A percentile compares a stretch with the other conserved stretches of the same genome.
Evolutionary conservation across 768 basidiomycete genomes (phyloP).

Genomic region (Mycena filopes): DNA sequence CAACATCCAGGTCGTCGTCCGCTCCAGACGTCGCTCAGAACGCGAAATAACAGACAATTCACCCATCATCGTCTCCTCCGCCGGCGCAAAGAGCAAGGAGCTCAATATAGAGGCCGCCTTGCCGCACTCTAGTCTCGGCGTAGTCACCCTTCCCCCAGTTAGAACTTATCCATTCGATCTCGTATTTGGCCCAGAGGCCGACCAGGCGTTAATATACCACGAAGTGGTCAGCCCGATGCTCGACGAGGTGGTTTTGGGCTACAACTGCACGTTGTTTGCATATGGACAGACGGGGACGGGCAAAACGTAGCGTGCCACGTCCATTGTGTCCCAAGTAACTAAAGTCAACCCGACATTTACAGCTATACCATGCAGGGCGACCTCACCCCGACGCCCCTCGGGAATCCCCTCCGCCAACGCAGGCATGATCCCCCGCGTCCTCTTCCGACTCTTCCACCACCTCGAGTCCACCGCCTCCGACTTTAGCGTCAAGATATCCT

Average conservation of each 20-base stretch:
- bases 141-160: slow-evolving; percentile 78
- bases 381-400: slow-evolving; percentile 81
- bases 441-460: slow-evolving; percentile 91
- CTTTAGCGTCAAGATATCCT: slow-evolving; percentile 94
- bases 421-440: slow-evolving; percentile 94
- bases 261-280: slow-evolving; percentile 97
- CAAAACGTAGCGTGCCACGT: slow-evolving; percentile 84
- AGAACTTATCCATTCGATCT: slow-evolving; percentile 94
- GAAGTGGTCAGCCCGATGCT: slow-evolving; percentile 95
- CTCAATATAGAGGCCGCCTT: slow-evolving; percentile 84
- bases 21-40: slow-evolving; percentile 87
- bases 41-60: slow-evolving; percentile 88
- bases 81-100: slow-evolving; percentile 78
- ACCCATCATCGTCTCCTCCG: slow-evolving; percentile 85
- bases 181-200: slow-evolving; percentile 97
- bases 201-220: slow-evolving; percentile 93
- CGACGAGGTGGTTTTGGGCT: slow-evolving; percentile 93
- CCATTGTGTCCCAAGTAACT: slow-evolving; percentile 4
- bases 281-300: slow-evolving; percentile 99
- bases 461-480: slow-evolving; percentile 83
- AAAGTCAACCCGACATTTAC: slow-evolving; percentile 10
- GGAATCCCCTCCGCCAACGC: slow-evolving; percentile 89
- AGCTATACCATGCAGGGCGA: slow-evolving; percentile 99
- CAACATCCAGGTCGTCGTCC: slow-evolving; percentile 94
- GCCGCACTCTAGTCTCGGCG: slow-evolving; percentile 75